phyloP scores from a whole-genome alignment of 139 green algal genomes.

The Picochlorum sp. region DNA sequence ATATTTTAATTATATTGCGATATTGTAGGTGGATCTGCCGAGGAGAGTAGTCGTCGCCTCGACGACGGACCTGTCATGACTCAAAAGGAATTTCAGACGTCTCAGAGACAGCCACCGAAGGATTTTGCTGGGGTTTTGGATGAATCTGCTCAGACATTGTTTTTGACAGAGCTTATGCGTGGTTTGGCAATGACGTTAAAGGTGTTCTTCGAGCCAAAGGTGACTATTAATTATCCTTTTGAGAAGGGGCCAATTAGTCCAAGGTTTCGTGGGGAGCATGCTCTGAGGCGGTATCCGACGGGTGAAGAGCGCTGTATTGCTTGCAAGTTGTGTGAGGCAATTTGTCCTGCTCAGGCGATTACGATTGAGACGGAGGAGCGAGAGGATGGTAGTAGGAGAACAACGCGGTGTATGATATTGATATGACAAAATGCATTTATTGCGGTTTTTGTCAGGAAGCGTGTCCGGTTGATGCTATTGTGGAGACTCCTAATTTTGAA shows the following conservation, averaged over 20 bases:
- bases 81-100: slow-evolving; percentile 15
- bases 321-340: slow-evolving; percentile 99
- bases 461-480: slow-evolving; percentile 97
- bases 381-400: slow-evolving; percentile 77
- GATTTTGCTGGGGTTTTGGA: slow-evolving; percentile 70
- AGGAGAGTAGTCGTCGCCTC: background rate
- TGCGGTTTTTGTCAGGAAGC: slow-evolving; percentile 74
- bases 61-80: slow-evolving; percentile 16
- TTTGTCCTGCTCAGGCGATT: slow-evolving; percentile 83
- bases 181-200: slow-evolving; percentile 87
- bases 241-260: slow-evolving; percentile 93
- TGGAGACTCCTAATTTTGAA: slow-evolving; percentile 98
- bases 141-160: slow-evolving; percentile 83
- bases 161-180: slow-evolving; percentile 91
- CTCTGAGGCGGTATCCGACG: slow-evolving; percentile 87
- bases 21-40: background rate
- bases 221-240: slow-evolving; percentile 99
- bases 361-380: slow-evolving; percentile 99
- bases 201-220: slow-evolving; percentile 93
- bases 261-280: slow-evolving; percentile 98
- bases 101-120: slow-evolving; percentile 32
- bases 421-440: slow-evolving; percentile 92
- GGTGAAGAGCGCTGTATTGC: slow-evolving; percentile 99
- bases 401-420: slow-evolving; percentile 91
- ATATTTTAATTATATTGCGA: too few relatives aligned